A percentile compares a stretch with the other conserved stretches of the same genome.
These are phyloP conservation scores for Podaxis rugospora DNA, from an alignment of 768 basidiomycete genomes.

Conservation along the genomic window DNA sequence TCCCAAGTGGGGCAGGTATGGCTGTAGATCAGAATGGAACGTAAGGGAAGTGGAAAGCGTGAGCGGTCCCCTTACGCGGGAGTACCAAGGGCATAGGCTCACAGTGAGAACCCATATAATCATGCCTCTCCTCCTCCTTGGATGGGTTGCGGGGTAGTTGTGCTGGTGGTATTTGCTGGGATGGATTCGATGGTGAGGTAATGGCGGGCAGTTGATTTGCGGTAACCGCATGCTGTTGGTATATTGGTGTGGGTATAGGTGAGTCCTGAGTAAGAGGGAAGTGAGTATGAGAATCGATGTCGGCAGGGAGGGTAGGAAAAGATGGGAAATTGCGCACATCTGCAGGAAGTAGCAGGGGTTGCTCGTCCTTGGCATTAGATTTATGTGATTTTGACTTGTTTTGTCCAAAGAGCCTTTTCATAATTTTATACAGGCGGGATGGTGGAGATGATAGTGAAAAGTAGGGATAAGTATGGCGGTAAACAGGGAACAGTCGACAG, in stretches of 20 bases:
- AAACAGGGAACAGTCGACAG: background rate
- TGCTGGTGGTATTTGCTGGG: constrained; percentile 12
- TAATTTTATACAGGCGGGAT: constrained; percentile 18
- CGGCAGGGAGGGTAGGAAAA: background rate
- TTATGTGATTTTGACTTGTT: constrained; percentile 40
- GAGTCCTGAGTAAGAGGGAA: background rate
- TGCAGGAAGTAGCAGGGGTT: constrained; percentile 2
- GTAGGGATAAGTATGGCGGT: background rate
- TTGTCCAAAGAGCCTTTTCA: constrained; percentile 60
- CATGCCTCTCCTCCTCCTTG: background rate
- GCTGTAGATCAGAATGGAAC: background rate
- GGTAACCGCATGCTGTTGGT: background rate
- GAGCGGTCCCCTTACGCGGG: background rate
- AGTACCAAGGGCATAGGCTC: background rate
- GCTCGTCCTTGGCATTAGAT: constrained; percentile 23
- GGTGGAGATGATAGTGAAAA: background rate
- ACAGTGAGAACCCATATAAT: background rate
- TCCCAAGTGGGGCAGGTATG: background rate
- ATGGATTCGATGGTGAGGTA: constrained; percentile 3
- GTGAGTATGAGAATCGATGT: background rate
- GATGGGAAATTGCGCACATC: constrained; percentile 21
- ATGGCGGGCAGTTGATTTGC: background rate
- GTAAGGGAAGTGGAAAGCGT: background rate
- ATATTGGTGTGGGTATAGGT: constrained; percentile 2
- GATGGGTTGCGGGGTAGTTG: background rate